Percentiles rank a stretch among this genome's conserved stretches.
Evolutionary conservation across 352 stramenopile genomes (phyloP).

Genomic region (Globisporangium abappressorium): DNA sequence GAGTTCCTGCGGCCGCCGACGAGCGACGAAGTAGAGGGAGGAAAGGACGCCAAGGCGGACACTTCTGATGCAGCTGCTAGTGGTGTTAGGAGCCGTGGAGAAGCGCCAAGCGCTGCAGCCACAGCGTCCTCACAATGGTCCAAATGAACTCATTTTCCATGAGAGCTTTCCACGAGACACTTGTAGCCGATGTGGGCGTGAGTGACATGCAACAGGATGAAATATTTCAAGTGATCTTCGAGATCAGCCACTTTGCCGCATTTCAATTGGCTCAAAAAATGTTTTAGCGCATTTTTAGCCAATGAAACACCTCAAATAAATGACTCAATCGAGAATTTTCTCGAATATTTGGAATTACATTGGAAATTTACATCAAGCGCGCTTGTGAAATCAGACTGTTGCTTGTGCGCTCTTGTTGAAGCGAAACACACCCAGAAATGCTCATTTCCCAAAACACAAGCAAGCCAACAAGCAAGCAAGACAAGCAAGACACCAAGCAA

Average conservation of each 20-base stretch:
- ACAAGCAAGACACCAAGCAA: constrained; percentile 5
- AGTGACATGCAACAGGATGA: constrained; percentile 2
- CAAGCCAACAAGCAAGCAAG: constrained; percentile 1
- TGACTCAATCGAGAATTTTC: constrained; percentile 28
- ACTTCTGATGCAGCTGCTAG: neutral
- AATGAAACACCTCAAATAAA: neutral
- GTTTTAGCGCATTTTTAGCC: neutral
- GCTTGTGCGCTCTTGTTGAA: neutral
- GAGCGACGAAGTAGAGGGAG: neutral
- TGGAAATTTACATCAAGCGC: constrained; percentile 1
- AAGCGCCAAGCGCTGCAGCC: neutral
- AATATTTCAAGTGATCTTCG: neutral
- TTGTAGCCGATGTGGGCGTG: neutral
- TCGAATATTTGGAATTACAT: constrained; percentile 15
- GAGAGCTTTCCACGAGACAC: neutral
- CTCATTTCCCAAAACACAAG: constrained; percentile 20
- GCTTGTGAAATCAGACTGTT: neutral
- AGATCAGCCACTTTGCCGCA: neutral
- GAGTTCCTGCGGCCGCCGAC: constrained; percentile 9
- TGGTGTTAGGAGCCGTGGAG: neutral
- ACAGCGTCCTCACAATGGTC: neutral
- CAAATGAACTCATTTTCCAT: neutral
- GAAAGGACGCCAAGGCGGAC: neutral
- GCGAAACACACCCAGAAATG: neutral
- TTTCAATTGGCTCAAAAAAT: neutral